A percentile compares a stretch with the other conserved stretches of the same genome.
These are phyloP conservation scores for Pleurotus cornucopiae DNA, from an alignment of 768 basidiomycete genomes.

Conservation along the genomic window DNA sequence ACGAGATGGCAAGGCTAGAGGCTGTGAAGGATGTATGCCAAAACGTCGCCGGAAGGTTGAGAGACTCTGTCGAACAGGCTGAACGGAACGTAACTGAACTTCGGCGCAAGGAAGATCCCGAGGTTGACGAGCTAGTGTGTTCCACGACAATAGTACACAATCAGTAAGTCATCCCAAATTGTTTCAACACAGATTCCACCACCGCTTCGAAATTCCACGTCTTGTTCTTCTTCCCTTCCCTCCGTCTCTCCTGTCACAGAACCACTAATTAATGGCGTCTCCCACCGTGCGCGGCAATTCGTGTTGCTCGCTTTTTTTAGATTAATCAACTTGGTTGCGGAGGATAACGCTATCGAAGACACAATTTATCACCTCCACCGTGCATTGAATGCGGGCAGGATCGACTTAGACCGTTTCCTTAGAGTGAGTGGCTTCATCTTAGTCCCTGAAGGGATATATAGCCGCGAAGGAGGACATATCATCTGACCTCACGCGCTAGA, in stretches of 20 bases:
- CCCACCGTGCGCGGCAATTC: conserved; percentile 7
- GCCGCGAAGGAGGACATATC: conserved; percentile 6
- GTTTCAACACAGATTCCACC: conserved; percentile 11
- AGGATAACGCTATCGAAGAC: conserved; percentile 98
- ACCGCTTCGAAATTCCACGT: conserved; percentile 9
- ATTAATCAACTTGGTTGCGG: conserved; percentile 95
- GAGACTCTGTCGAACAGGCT: conserved; percentile 56
- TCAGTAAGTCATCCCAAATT: conserved; percentile 59
- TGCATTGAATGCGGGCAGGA: conserved; percentile 84
- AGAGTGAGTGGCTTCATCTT: conserved; percentile 53
- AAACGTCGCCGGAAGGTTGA: conserved; percentile 67
- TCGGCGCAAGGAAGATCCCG: conserved; percentile 80
- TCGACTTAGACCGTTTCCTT: conserved; percentile 93
- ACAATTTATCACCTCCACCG: conserved; percentile 96
- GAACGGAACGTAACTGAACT: conserved; percentile 77
- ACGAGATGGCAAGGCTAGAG: conserved; percentile 93
- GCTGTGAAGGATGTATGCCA: conserved; percentile 91
- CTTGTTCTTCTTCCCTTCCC: conserved; percentile 5
- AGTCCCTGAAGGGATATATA: neutral
- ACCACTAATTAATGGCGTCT: neutral
- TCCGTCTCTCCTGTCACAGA: neutral
- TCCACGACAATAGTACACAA: conserved; percentile 95
- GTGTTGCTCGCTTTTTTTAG: conserved; percentile 33
- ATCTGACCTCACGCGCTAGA: conserved; percentile 34
- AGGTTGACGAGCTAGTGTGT: conserved; percentile 95